Evolutionary conservation across 768 basidiomycete genomes (phyloP), one percentile per base, ranked within the genome.

Genomic region (Clathrus columnatus): DNA sequence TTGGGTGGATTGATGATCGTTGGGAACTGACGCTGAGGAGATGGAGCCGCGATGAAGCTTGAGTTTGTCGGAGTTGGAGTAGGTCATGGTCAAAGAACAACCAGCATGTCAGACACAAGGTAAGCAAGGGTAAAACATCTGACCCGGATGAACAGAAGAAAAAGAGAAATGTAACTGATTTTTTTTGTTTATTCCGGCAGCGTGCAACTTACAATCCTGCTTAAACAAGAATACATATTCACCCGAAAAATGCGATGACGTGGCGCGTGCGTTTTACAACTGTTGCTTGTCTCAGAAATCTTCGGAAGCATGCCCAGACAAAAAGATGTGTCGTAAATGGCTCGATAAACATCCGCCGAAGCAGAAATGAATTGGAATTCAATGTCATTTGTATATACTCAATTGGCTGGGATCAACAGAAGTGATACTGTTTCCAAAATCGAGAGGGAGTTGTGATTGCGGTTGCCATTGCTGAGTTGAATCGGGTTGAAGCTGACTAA

Each of bases 11-110:
- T 64, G 61, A 82, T 82, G 32, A 82, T 61, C 7, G 70, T 64
- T 16, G 76, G 67, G 61, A 87, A 78, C 5, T 72, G 66, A 42
- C 76, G 84, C 61, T 74, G 82, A 0, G 87, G 87, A 65, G 90
- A 88, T 2, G 76, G 68, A 0, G 88, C 88, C 26, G 79, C 73
- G n/a, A 75, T 68, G 0, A 87, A 90, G 20, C 86, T 86, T 48
- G 85, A 76, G 17, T 87, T 75, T 7, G 75, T 63, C 24, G 77
- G 72, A 41, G 87, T 71, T 46, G 73, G 62, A 28, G 71, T 69
- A 8, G 27, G 24, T 14, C 44, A 57, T 36, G 29, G 46, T 47
- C 16, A 28, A 47, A 23, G 46, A 47, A 16, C 26, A 28, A 47
- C 21, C 21, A 28, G 46, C 46, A 47, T 28, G 46, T 23, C 46